Percentiles rank a stretch among this genome's conserved stretches.
phyloP scores from a whole-genome alignment of 805 yeast genomes.

The Dipodascopsis uninucleata region DNA sequence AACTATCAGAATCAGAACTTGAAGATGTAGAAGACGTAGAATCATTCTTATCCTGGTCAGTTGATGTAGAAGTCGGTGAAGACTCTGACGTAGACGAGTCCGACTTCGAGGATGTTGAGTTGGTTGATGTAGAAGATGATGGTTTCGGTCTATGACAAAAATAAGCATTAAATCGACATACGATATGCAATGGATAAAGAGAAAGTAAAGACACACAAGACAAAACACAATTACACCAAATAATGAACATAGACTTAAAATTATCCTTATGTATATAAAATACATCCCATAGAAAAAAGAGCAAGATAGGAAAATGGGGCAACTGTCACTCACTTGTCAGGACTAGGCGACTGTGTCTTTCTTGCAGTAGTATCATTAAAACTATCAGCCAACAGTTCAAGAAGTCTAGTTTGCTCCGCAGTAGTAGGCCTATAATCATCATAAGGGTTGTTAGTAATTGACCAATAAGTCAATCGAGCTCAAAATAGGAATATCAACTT shows the following conservation, averaged over 20 bases:
- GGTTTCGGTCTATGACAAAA: neutral
- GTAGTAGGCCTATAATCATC: slow-evolving; percentile 52
- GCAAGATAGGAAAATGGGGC: neutral
- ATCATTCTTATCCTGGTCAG: neutral
- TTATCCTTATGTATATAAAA: neutral
- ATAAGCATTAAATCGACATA: neutral
- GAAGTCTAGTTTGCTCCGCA: slow-evolving; percentile 78
- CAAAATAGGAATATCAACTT: neutral
- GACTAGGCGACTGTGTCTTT: slow-evolving; percentile 1
- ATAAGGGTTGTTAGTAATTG: no score
- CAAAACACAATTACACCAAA: slow-evolving; percentile 3
- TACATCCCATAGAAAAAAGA: neutral
- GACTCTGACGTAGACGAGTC: slow-evolving; percentile 6
- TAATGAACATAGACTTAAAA: neutral
- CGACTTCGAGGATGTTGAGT: slow-evolving; percentile 1
- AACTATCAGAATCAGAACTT: neutral
- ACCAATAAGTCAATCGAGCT: neutral
- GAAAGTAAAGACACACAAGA: slow-evolving; percentile 1
- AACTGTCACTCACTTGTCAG: slow-evolving; percentile 5
- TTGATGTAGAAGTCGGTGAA: slow-evolving; percentile 1
- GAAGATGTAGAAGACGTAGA: slow-evolving; percentile 6
- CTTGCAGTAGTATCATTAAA: slow-evolving; percentile 71
- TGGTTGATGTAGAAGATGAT: slow-evolving; percentile 5
- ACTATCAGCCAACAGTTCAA: slow-evolving; percentile 94
- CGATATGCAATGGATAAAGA: neutral